A percentile compares a stretch with the other conserved stretches of the same genome.
Conservation (phyloP, 2,329 filamentous ascomycete genomes). For the Neofusicoccum umdonicola region DNA sequence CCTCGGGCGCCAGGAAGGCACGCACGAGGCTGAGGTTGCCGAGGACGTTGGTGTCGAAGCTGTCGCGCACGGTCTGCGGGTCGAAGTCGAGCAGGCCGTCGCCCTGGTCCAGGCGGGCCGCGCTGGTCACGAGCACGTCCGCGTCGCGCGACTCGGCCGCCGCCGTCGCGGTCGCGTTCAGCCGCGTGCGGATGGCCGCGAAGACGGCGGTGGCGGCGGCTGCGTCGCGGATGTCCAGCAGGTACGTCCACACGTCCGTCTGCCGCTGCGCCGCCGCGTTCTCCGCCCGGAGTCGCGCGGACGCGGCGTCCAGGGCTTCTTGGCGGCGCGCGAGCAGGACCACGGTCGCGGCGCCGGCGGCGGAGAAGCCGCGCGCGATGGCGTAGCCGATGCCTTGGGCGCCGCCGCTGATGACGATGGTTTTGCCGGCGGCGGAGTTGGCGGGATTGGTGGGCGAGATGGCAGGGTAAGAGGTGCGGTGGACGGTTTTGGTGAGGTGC, state of each 20-base stretch:
- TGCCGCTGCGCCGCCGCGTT: neutral
- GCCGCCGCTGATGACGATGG: constrained; percentile 31
- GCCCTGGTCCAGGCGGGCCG: constrained; percentile 5
- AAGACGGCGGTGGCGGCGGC: constrained; percentile 5
- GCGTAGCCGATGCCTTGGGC: constrained; percentile 28
- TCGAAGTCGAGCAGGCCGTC: neutral
- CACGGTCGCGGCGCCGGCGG: constrained; percentile 39
- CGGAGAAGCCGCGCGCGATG: constrained; percentile 32
- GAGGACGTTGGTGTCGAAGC: constrained; percentile 19
- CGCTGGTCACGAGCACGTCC: constrained; percentile 20
- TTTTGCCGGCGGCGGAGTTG: constrained; percentile 28
- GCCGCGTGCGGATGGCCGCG: constrained; percentile 1
- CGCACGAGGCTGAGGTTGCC: constrained; percentile 21
- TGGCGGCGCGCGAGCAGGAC: constrained; percentile 41
- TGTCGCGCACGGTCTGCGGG: constrained; percentile 15
- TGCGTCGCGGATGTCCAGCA: constrained; percentile 14
- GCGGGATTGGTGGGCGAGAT: constrained; percentile 26
- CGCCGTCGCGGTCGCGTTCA: neutral
- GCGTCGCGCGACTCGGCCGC: neutral
- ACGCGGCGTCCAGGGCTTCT: constrained; percentile 27
- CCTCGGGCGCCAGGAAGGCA: constrained; percentile 19
- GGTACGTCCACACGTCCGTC: constrained; percentile 10
- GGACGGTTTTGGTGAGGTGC: constrained; percentile 18
- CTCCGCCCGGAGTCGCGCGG: neutral
- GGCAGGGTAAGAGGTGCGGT: constrained; percentile 25